Evolutionary conservation across 768 basidiomycete species (phyloP), one percentile per base, ranked within the genome.

Genomic region (Lactarius trivialis): DNA sequence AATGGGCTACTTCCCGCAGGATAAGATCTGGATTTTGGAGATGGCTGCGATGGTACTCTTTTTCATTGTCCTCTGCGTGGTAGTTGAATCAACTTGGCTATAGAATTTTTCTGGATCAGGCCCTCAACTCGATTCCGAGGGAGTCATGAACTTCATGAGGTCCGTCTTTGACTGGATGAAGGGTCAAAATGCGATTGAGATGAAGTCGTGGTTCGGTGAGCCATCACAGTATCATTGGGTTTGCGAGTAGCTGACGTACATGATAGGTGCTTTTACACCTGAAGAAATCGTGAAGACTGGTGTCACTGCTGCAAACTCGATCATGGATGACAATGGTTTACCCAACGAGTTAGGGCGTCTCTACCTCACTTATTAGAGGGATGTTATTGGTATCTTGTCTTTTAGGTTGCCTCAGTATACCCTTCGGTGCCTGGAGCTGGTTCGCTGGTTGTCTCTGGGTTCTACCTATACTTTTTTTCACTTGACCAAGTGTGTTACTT

Each of bases 161-260:
- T 72, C 68, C 7, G 75, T 79, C 1, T 76, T 76, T 34, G 49
- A 30, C 12, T 88, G 74, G 64, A 74, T 85, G 73, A 77, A 87
- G 48, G 64, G 58, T 21, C 76, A 78, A 1, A 11, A 60, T 17
- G 82, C 69, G 63, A 72, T 88, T 51, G 45, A 68, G 24, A 72
- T 70, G 2, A 80, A 82, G 68, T 81, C 77, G 67, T 79, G 79
- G 32, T 93, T 90, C 67, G 88, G 91, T 88, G 63, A 50, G 58
- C 9, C 54, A 82, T 75, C 7, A n/a, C 15, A 37, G 32, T 4
- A n/a, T 28, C n/a, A 24, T 5, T 15, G 28, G 21, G 11, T 24
- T 45, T n/a, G 17, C 34, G 28, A 26, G n/a, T 26, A 19, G 4
- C 43, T 68, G 34, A 36, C 11, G 28, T 51, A 33, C 33, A 26